Evolutionary conservation across 2,329 filamentous ascomycete species (phyloP).

Genomic region (Neonectria magnoliae): DNA sequence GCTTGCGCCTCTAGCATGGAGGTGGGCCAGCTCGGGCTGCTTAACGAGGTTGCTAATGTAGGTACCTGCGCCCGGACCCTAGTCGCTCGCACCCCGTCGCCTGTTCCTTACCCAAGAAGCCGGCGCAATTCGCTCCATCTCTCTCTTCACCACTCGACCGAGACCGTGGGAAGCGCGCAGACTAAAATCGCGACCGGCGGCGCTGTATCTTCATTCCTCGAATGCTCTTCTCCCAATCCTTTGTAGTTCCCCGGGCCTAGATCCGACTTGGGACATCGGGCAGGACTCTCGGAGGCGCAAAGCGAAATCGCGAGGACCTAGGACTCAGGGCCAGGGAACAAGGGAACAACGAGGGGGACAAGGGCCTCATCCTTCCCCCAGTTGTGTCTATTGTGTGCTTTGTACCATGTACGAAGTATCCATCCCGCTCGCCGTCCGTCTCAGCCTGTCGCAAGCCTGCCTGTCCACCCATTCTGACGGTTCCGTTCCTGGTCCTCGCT

Average conservation of each 20-base stretch:
- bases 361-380: conserved; percentile 1
- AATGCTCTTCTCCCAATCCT: background rate
- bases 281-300: conserved; percentile 4
- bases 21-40: conserved; percentile 4
- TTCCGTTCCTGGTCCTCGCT: conserved; percentile 9
- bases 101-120: background rate
- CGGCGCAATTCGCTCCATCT: background rate
- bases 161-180: background rate
- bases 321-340: conserved; percentile 13
- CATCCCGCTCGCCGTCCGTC: conserved; percentile 10
- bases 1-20: background rate
- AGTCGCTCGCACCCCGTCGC: background rate
- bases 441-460: conserved; percentile 14
- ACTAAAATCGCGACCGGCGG: conserved; percentile 1
- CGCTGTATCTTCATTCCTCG: conserved; percentile 7
- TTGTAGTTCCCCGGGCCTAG: conserved; percentile 4
- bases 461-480: conserved; percentile 13
- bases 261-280: conserved; percentile 2
- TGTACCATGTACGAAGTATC: background rate
- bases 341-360: conserved; percentile 3
- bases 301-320: background rate
- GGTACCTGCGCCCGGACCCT: conserved; percentile 21
- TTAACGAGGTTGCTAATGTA: conserved; percentile 18
- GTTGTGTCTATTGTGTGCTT: background rate
- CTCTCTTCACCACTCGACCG: conserved; percentile 11